A percentile compares a stretch with the other conserved stretches of the same genome.
Evolutionary conservation across 495 filamentous ascomycete species (phyloP).

Genomic region (Ascodesmis nigricans): DNA sequence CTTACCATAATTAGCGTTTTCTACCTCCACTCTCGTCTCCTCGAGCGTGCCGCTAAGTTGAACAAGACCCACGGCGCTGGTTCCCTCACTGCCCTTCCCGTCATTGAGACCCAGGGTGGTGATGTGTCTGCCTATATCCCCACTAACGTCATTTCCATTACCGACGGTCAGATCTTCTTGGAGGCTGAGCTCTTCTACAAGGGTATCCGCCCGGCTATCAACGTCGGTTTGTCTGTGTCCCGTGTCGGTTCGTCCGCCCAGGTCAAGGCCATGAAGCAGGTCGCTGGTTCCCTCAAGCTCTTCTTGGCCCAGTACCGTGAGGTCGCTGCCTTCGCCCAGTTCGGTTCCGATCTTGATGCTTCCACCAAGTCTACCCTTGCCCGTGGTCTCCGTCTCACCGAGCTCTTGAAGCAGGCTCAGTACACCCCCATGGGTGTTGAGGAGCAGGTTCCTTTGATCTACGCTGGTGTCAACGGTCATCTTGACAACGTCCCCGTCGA

Average conservation of each 20-base stretch:
- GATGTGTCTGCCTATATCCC: conserved; percentile 99
- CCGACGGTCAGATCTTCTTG: conserved; percentile 99
- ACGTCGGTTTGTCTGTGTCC: conserved; percentile 99
- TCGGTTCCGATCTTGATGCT: conserved; percentile 98
- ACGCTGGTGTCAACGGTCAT: conserved; percentile 93
- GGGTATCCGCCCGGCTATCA: conserved; percentile 98
- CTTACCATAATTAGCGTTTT: too few relatives aligned
- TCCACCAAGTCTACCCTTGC: conserved; percentile 95
- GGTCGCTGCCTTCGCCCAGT: conserved; percentile 97
- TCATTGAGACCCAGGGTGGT: conserved; percentile 99
- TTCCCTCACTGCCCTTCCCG: conserved; percentile 87
- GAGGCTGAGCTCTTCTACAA: conserved; percentile 99
- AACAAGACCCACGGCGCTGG: conserved; percentile 88
- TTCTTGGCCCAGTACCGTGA: conserved; percentile 99
- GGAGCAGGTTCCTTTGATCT: conserved; percentile 99
- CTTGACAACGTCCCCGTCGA: conserved; percentile 67
- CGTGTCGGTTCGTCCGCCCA: conserved; percentile 99
- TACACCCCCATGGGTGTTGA: conserved; percentile 96
- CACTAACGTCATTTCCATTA: conserved; percentile 99
- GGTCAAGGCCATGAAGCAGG: conserved; percentile 99
- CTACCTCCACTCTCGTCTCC: conserved; percentile 98
- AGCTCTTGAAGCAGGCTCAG: conserved; percentile 61
- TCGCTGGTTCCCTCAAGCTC: conserved; percentile 96
- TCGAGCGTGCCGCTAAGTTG: conserved; percentile 99
- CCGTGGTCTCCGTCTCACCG: conserved; percentile 90